phyloP scores from a whole-genome alignment of 345 rosid genomes.

The Lagerstroemia speciosa region DNA sequence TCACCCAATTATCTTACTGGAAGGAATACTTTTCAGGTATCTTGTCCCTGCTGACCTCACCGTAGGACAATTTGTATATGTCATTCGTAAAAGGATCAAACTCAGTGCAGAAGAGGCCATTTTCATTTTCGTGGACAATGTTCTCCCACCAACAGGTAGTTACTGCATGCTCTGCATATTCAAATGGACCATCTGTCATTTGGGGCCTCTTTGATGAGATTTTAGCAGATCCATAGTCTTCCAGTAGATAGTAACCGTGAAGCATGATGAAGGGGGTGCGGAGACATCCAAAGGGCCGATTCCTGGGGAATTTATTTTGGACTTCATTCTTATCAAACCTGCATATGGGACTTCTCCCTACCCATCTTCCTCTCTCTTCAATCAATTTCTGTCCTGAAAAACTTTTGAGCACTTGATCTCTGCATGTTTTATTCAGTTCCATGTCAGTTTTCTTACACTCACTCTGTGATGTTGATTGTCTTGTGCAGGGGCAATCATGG shows the following conservation, averaged over 20 bases:
- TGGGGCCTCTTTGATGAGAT: background rate
- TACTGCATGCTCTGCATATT: background rate
- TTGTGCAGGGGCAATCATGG: constrained; percentile 59
- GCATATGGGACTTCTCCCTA: background rate
- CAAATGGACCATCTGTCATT: background rate
- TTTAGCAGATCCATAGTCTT: background rate
- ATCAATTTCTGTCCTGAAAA: background rate
- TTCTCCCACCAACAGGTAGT: constrained; percentile 87
- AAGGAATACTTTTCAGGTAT: constrained; percentile 40
- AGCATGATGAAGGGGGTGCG: background rate
- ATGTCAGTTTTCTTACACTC: background rate
- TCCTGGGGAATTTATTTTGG: too few species aligned
- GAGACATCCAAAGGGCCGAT: too few species aligned
- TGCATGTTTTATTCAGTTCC: background rate
- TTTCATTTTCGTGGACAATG: too few species aligned
- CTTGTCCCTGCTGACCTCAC: constrained; percentile 92
- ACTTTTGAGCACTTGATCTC: background rate
- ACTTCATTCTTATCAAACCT: background rate
- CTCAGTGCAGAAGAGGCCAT: constrained; percentile 92
- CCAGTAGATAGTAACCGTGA: background rate
- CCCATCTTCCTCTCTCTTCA: background rate
- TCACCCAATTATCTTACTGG: background rate
- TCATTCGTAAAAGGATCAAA: constrained; percentile 82
- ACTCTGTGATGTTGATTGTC: background rate
- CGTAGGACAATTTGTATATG: constrained; percentile 90